phyloP scores from a whole-genome alignment of 1,284 basidiomycete species.

The Coniferiporia weirii region DNA sequence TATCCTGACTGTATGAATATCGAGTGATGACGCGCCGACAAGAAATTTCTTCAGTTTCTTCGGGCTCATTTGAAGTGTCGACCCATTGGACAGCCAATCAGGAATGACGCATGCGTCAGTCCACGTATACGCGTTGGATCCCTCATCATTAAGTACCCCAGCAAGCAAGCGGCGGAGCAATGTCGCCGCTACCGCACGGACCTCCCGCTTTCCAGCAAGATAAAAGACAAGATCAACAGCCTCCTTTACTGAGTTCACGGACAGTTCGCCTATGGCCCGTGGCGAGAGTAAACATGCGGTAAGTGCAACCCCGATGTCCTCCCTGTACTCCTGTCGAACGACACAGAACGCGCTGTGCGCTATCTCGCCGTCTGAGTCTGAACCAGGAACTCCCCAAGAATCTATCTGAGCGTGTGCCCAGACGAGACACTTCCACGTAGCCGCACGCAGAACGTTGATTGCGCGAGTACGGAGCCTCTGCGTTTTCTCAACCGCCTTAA shows the following conservation, averaged over 20 bases:
- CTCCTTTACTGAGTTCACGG: neutral
- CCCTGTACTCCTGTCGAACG: conserved; percentile 7
- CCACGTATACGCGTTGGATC: conserved; percentile 1
- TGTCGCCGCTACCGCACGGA: neutral
- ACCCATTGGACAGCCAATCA: conserved; percentile 5
- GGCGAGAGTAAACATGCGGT: conserved; percentile 1
- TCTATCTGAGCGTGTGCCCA: conserved; percentile 4
- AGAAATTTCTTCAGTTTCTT: neutral
- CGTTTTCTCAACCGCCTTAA: conserved; percentile 9
- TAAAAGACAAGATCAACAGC: neutral
- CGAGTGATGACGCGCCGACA: neutral
- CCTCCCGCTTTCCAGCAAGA: neutral
- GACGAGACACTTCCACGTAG: conserved; percentile 14
- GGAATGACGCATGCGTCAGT: conserved; percentile 2
- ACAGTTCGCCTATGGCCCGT: neutral
- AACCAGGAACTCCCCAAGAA: neutral
- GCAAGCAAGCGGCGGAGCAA: conserved; percentile 7
- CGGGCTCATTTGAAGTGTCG: neutral
- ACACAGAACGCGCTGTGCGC: conserved; percentile 1
- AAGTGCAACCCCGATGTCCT: conserved; percentile 4
- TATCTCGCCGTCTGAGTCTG: neutral
- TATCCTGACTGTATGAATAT: neutral
- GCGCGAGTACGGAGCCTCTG: neutral
- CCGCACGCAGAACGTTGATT: neutral
- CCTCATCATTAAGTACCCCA: neutral